Evolutionary conservation across 148 eudicot genomes (phyloP), one percentile per base, ranked within the genome.

Genomic region (Salicornia ramosissima): DNA sequence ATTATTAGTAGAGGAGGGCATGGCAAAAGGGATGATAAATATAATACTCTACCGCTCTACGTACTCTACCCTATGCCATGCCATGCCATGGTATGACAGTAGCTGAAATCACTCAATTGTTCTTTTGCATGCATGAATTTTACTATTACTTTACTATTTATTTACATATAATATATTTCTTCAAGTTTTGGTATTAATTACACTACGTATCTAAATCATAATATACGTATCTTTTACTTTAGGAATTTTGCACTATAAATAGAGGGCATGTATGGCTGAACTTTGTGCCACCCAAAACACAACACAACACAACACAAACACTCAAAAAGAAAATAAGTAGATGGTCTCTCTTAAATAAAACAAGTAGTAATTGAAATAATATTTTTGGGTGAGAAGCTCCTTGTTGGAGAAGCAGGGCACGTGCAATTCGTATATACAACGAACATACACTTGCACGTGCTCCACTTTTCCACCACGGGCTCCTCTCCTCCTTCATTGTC

Each of bases 361-460:
- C n/a, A n/a, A n/a, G n/a, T n/a, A n/a, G n/a, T n/a, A n/a, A n/a
- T n/a, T 5, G 21, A 16, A 6, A 11, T 12, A n/a, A 42, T 25
- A 10, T 19, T 19, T 29, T 65, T 66, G 58, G 83, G 76, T 47
- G 86, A 80, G 79, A 22, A 71, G 74, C 81, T 77, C 76, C 79
- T 55, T 74, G 86, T 71, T 83, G 86, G 86, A 83, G 86, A 83
- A 79, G 86, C 83, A 83, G 86, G 83, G 81, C 83, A 83, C 86
- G 86, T 83, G 86, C 83, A 83, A 74, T 45, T 21, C 8, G 40
- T 19, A 12, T 42, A 9, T 16, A 0, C 12, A 0, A 21, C 0
- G n/a, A 47, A 14, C 14, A 4, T 46, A 49, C 13, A 21, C 1
- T 60, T 84, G 87, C 87, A 81, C 83, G 87, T 81, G 87, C 80